A percentile compares a stretch with the other conserved stretches of the same genome.
These are phyloP conservation scores for Suhomyces bolitotheri DNA, from an alignment of 1,139 yeast species.

Conservation along the genomic window DNA sequence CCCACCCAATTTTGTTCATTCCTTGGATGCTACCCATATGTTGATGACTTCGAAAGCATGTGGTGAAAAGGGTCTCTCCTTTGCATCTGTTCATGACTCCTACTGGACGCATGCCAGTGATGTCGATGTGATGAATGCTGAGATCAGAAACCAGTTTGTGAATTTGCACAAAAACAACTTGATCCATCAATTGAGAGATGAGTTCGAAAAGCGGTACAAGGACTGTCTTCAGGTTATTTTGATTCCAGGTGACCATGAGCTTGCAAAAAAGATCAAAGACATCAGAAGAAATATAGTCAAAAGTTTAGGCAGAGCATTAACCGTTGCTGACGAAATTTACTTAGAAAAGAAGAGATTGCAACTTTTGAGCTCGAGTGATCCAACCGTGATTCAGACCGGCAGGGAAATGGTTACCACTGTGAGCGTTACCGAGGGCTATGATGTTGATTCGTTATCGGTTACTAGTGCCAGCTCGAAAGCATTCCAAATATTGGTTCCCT, in stretches of 20 bases:
- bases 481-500: conserved; percentile 53
- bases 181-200: conserved; percentile 68
- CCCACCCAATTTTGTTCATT: conserved; percentile 95
- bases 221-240: conserved; percentile 64
- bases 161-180: conserved; percentile 72
- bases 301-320: conserved; percentile 57
- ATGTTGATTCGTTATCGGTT: conserved; percentile 28
- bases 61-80: conserved; percentile 63
- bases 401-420: conserved; percentile 68
- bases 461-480: conserved; percentile 29
- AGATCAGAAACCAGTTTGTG: conserved; percentile 78
- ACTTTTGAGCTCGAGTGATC: conserved; percentile 54
- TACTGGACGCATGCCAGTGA: conserved; percentile 97
- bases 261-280: conserved; percentile 52
- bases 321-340: conserved; percentile 71
- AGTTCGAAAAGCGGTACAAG: conserved; percentile 77
- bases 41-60: conserved; percentile 82
- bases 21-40: conserved; percentile 97
- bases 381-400: conserved; percentile 53
- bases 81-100: conserved; percentile 97
- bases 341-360: conserved; percentile 66
- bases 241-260: conserved; percentile 53
- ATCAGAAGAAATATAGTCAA: conserved; percentile 52
- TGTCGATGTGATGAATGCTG: conserved; percentile 69
- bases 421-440: conserved; percentile 55